Evolutionary conservation across 192 early-diverging fungal species (phyloP), one percentile per base, ranked within the genome.

Genomic region (Rhizoclosmatium globosum): DNA sequence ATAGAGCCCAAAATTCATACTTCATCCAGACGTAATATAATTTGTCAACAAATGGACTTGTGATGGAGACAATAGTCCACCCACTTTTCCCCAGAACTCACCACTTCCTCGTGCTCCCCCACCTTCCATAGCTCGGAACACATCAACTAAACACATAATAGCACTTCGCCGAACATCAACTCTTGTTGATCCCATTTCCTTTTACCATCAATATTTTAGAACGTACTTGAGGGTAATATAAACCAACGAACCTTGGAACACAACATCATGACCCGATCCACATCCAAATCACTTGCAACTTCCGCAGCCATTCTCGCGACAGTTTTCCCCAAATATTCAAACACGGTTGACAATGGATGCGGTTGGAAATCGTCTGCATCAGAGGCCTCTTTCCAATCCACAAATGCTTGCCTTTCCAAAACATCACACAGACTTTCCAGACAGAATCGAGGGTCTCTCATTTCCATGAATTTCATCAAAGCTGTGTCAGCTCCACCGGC

Each of bases 21-120:
- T 21, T 57, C 15, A 21, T 57, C 21, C 56, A 57, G 15, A 21
- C 31, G 53, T 15, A 7, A 72, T 23, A 58, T 72, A 74, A 62
- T 56, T 15, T 11, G 43, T 42, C 46, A 74, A 48, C 72, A 74
- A 48, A 62, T 74, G 72, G 41, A 74, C 9, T 45, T 74, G 72
- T 21, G 72, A 47, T 43, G 72, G 72, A 41, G 72, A 43, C 6
- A 74, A 39, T 44, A 74, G n/a, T 19, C 46, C 59, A 11, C 72
- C 72, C 4, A 74, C 62, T 38, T 62, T 59, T 6, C n/a, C 44
- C 72, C 72, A 74, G 44, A 74, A 74, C 45, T 59, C 72, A 41
- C 62, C 62, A 68, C 43, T 47, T 6, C 43, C 46, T 21, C 13
- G 31, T 23, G n/a, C 39, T 11, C 9, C 11, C 0, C 23, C 48